Percentiles rank a stretch among this genome's conserved stretches.
These are phyloP conservation scores for Isochrysis galbana DNA, from an alignment of 78 protist genomes.

Conservation along the genomic window DNA sequence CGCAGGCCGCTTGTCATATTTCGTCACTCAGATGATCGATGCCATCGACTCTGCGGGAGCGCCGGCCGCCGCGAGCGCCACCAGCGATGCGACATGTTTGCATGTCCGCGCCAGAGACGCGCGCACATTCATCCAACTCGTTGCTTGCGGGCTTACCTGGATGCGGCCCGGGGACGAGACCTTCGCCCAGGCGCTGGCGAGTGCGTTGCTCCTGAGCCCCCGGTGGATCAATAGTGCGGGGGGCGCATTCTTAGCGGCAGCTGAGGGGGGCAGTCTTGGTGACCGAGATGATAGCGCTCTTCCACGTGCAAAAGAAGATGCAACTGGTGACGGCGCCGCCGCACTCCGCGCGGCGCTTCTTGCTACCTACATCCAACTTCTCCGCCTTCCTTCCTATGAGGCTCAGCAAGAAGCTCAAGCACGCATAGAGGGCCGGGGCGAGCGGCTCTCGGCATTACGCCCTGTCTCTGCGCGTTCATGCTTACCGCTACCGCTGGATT, in stretches of 20 bases:
- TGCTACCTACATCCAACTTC: background rate
- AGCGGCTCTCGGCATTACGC: background rate
- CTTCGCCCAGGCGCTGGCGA: background rate
- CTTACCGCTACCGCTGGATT: background rate
- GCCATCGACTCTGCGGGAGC: background rate
- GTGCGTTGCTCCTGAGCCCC: background rate
- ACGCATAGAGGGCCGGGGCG: background rate
- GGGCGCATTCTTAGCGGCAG: background rate
- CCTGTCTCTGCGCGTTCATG: background rate
- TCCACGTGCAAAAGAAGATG: too few relatives aligned
- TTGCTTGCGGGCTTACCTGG: background rate
- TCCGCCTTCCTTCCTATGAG: background rate
- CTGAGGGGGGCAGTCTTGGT: background rate
- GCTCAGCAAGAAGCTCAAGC: background rate
- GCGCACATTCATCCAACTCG: background rate
- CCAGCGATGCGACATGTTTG: background rate
- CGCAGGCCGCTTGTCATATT: background rate
- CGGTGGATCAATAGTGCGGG: background rate
- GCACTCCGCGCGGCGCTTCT: background rate
- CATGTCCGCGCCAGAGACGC: background rate
- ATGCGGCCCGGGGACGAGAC: background rate
- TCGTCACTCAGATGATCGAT: background rate
- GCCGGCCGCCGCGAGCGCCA: background rate
- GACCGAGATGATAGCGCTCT: too few relatives aligned
- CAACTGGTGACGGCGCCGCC: too few relatives aligned